Conservation (phyloP, 805 yeast species). For the Starmerella roubikii region DNA sequence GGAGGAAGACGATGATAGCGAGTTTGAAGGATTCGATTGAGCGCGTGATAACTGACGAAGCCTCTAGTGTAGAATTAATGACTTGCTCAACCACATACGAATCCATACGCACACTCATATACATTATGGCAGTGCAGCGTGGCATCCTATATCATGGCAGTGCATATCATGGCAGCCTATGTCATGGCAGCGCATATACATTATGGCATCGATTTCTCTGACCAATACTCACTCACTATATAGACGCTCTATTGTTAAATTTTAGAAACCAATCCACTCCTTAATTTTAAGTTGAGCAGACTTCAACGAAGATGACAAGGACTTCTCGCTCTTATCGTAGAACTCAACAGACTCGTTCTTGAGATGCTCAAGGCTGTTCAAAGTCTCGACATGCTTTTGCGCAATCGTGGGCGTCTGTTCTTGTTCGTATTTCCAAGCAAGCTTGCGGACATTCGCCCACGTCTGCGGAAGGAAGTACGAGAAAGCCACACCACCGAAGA, state of each 20-base stretch:
- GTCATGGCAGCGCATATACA: too few relatives aligned
- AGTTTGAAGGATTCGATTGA: slow-evolving; percentile 27
- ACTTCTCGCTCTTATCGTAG: slow-evolving; percentile 27
- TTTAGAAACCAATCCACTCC: slow-evolving; percentile 16
- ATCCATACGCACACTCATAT: too few relatives aligned
- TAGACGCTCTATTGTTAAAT: too few relatives aligned
- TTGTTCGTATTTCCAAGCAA: slow-evolving; percentile 49
- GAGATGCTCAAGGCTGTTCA: slow-evolving; percentile 34
- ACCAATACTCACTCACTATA: too few relatives aligned
- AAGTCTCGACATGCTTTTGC: slow-evolving; percentile 40
- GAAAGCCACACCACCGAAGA: slow-evolving; percentile 47
- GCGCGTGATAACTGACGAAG: too few relatives aligned
- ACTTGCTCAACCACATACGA: too few relatives aligned
- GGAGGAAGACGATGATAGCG: slow-evolving; percentile 8
- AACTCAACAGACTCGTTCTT: slow-evolving; percentile 34
- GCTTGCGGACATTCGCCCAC: slow-evolving; percentile 42
- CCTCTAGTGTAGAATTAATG: not conserved
- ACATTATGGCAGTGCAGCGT: too few relatives aligned
- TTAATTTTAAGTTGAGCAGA: slow-evolving; percentile 5
- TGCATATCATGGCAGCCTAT: too few relatives aligned
- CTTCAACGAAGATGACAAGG: slow-evolving; percentile 5
- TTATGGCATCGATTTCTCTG: too few relatives aligned
- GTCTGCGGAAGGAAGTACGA: slow-evolving; percentile 61
- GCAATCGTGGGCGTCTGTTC: slow-evolving; percentile 48
- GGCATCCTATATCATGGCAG: too few relatives aligned